Conservation (phyloP, 1,139 yeast species). For the Taiozyma sp. region DNA sequence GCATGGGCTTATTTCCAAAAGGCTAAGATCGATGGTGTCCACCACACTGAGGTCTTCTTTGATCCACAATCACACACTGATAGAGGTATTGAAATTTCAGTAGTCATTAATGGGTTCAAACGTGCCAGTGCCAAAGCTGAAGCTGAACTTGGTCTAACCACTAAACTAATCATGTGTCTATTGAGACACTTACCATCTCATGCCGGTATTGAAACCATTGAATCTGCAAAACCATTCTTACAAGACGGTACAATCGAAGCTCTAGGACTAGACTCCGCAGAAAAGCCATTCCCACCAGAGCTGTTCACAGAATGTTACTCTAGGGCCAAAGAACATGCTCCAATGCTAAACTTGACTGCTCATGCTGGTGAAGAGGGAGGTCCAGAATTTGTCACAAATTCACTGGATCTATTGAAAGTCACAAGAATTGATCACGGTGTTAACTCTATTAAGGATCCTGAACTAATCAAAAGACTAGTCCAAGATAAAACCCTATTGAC, state of each 20-base stretch:
- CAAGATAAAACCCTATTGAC: constrained; percentile 50
- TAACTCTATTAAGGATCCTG: constrained; percentile 48
- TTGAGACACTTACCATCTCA: constrained; percentile 64
- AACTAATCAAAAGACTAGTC: constrained; percentile 50
- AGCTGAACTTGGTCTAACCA: constrained; percentile 50
- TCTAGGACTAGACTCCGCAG: constrained; percentile 72
- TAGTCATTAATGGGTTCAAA: constrained; percentile 58
- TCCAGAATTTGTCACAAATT: constrained; percentile 49
- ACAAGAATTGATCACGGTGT: constrained; percentile 79
- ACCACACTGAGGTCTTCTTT: constrained; percentile 67
- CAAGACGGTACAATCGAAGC: constrained; percentile 58
- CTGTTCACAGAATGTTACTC: constrained; percentile 57
- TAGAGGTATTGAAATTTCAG: constrained; percentile 53
- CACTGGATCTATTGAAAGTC: constrained; percentile 54
- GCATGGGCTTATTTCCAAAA: constrained; percentile 68
- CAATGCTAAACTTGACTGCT: constrained; percentile 60
- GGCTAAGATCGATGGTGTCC: constrained; percentile 56
- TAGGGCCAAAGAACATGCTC: constrained; percentile 38
- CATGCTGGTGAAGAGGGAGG: constrained; percentile 91
- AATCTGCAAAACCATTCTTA: constrained; percentile 44
- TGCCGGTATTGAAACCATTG: constrained; percentile 51
- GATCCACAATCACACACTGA: constrained; percentile 83
- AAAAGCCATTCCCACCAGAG: constrained; percentile 68
- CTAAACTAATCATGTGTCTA: constrained; percentile 73
- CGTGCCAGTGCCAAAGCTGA: constrained; percentile 59